These are phyloP conservation scores for Dipteronia sinensis DNA, from an alignment of 345 rosid species.

Conservation along the genomic window DNA sequence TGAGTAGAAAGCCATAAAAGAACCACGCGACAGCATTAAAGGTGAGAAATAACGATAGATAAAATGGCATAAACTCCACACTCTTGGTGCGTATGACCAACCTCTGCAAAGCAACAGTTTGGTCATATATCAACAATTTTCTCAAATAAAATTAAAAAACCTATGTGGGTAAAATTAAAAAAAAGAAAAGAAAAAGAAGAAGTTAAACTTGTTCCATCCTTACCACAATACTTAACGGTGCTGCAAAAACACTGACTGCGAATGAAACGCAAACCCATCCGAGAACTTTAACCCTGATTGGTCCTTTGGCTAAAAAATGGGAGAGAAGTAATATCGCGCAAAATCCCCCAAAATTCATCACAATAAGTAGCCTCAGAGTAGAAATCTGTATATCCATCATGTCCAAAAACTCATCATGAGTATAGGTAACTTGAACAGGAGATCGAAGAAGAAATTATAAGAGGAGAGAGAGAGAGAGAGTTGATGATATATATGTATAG, in stretches of 20 bases:
- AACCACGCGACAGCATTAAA: conserved; percentile 38
- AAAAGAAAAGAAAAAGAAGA: too few relatives aligned
- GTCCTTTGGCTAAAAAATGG: conserved; percentile 28
- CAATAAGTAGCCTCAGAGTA: conserved; percentile 28
- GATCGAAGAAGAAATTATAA: background rate
- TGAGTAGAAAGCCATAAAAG: conserved; percentile 32
- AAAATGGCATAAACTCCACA: conserved; percentile 50
- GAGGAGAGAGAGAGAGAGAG: background rate
- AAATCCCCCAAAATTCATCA: conserved; percentile 37
- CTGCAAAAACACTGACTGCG: conserved; percentile 34
- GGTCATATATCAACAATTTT: background rate
- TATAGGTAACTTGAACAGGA: background rate
- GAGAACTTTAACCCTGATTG: conserved; percentile 24
- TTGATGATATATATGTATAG: too few relatives aligned
- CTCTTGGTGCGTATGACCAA: conserved; percentile 38
- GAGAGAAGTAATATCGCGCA: conserved; percentile 25
- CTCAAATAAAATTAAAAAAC: too few relatives aligned
- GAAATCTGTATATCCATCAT: conserved; percentile 20
- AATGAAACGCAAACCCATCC: conserved; percentile 37
- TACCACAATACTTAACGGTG: conserved; percentile 40
- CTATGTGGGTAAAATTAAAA: background rate
- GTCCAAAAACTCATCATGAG: too few relatives aligned
- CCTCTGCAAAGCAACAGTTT: conserved; percentile 28
- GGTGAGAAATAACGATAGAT: conserved; percentile 34
- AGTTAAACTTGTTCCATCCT: background rate